Base-by-base conservation (phyloP, 2,329 filamentous ascomycete species). In the Chaetomiaceae sp. region DNA sequence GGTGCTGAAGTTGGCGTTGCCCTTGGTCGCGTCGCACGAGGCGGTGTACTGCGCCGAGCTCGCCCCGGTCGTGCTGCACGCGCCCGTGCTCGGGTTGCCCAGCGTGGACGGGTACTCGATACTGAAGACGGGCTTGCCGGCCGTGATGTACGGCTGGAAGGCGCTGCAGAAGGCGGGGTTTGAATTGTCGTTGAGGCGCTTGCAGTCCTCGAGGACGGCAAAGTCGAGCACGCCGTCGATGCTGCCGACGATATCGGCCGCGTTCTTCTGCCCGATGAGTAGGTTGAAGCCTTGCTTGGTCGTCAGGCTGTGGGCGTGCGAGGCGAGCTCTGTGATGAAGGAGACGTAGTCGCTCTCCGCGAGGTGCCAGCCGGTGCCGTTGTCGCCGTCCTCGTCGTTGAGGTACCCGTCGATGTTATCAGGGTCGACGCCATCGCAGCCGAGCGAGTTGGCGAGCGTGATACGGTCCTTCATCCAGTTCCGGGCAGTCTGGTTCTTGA, bases 151-250 rank as follows among this genome's bases (percentile, higher is more conserved):
- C 9, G 39, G 1, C 35, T 51, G 46, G 41, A 48, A 54, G 8
- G 44, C 39, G 18, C 18, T n/a, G 49, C 49, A 54, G 40, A 51
- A 54, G 18, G 34, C 12, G 9, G 6, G 15, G 20, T 35, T 34
- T 8, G 30, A 37, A 20, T 30, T 29, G 24, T 38, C 42, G 39
- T 43, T 43, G n/a, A 51, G 49, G 17, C 24, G 15, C 41, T 49
- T 53, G 49, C 51, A 54, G 42, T 54, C 45, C 34, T 54, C 51
- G 7, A 54, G 51, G 20, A 54, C 51, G 33, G 51, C 51, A 26
- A 54, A 54, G 38, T 54, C 51, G 30, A 54, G 46, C 4, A 22
- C 1, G 9, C n/a, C 19, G 34, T 26, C 10, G 20, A 51, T 1
- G 3, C 5, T 7, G 2, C 18, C 19, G 4, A 36, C 41, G 15